phyloP scores from a whole-genome alignment of 2,329 filamentous ascomycete species.

The Cordyceps cateniannulata region DNA sequence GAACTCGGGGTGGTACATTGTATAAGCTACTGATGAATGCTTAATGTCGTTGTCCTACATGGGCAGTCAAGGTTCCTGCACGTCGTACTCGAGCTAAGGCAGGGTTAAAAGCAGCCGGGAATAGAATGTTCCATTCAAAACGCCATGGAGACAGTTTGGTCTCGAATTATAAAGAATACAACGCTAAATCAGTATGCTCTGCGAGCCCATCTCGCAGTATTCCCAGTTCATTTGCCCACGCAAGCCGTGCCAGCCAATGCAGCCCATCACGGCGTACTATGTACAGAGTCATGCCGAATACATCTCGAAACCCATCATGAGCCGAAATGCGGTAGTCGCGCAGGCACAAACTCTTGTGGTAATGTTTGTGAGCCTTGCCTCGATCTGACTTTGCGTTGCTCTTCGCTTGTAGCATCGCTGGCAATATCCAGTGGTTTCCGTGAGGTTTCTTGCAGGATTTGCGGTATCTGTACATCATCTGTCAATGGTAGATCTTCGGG shows the following conservation, averaged over 20 bases:
- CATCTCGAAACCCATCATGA: constrained; percentile 20
- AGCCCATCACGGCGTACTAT: not conserved
- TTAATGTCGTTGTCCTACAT: no score
- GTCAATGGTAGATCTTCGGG: constrained; percentile 18
- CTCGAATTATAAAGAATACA: not conserved
- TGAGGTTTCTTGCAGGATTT: constrained; percentile 7
- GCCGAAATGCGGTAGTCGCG: constrained; percentile 50
- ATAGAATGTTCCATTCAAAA: not conserved
- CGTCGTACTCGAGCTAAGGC: not conserved
- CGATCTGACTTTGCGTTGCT: constrained; percentile 14
- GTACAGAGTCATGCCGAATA: not conserved
- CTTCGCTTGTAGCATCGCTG: not conserved
- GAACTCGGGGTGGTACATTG: not conserved
- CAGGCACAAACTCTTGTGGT: constrained; percentile 45
- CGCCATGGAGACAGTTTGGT: not conserved
- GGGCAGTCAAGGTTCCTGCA: not conserved
- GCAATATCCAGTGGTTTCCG: not conserved
- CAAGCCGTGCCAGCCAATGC: not conserved
- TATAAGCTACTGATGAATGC: not conserved
- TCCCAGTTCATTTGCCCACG: not conserved
- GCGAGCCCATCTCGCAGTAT: not conserved
- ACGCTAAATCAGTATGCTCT: not conserved
- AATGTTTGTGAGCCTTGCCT: constrained; percentile 9
- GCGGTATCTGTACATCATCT: constrained; percentile 28
- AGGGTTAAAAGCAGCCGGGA: not conserved